Base-by-base conservation (phyloP, 176 grass and related monocot genomes). In the Dendrocalamus sinicus region DNA sequence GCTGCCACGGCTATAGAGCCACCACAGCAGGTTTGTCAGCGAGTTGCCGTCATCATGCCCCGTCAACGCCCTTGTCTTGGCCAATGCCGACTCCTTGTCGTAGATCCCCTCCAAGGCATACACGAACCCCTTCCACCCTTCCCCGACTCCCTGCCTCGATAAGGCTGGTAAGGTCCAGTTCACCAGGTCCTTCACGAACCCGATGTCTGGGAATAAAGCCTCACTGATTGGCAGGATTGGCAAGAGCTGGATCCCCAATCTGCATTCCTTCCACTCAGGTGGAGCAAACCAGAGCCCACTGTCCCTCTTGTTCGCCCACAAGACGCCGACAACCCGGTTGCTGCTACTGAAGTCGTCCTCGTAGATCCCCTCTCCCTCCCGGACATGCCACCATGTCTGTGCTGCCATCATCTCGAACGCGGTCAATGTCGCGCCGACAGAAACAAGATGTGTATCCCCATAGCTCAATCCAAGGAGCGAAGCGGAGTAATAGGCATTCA, bases 301-400 rank as follows among this genome's bases (percentile, higher is more conserved):
- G 90, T 99, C 96, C 80, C 96, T 93, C 87, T 99, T 99, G 85
- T 99, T 99, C 17, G 89, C 77, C 96, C 96, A 96, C 63, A 96
- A 77, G 63, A 99, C 96, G 0, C 93, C 88, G 0, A 96, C 81
- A 12, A 96, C 83, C 4, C 80, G 84, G 75, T 99, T 99, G 30
- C 73, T 70, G 2, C 73, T 81, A 19, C 70, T 85, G 85, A 99
- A 99, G 58, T 99, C 93, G 7, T 94, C 90, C 83, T 99, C 96
- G 17, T 96, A 99, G 24, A 96, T 45, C 45, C 75, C 78, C 41
- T 89, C 88, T 0, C 91, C 93, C 14, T 89, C 78, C 35, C 81
- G 71, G 68, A 99, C 93, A 48, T 99, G 96, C 96, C 96, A 99
- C 96, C 96, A 99, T 23, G 79, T 92, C 90, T 94, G 86, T 0